Evolutionary conservation across 148 eudicot genomes (phyloP).

Genomic region (Rhododendron kiyosumense): DNA sequence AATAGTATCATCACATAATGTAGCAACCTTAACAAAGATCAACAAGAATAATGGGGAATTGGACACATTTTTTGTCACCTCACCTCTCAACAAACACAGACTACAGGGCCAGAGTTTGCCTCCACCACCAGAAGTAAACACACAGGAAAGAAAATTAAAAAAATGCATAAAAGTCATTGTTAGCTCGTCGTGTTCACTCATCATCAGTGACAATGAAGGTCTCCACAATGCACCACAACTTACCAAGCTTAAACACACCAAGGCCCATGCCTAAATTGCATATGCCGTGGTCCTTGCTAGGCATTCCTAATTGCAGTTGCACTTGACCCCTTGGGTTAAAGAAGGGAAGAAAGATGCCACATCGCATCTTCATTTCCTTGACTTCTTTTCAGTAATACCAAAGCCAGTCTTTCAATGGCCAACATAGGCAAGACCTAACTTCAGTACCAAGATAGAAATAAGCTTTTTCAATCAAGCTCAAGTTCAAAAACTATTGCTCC

Average conservation of each 20-base stretch:
- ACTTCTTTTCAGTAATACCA: neutral
- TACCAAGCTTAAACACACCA: neutral
- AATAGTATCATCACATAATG: neutral
- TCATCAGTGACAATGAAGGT: neutral
- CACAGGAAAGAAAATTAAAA: neutral
- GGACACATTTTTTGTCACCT: neutral
- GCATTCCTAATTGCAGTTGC: neutral
- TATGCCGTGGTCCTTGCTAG: neutral
- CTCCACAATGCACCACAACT: neutral
- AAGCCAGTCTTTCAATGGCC: neutral
- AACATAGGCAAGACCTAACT: neutral
- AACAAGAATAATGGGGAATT: neutral
- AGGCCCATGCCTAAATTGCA: neutral
- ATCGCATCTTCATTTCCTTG: neutral
- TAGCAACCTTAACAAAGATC: neutral
- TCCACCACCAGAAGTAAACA: neutral
- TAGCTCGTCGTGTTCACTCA: neutral
- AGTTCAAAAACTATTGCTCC: neutral
- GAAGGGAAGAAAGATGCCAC: neutral
- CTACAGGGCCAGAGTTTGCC: neutral
- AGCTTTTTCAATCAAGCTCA: neutral
- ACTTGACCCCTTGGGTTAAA: neutral
- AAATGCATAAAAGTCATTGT: neutral
- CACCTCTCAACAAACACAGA: neutral
- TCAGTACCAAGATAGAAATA: neutral